These are phyloP conservation scores for Adansonia digitata DNA, from an alignment of 345 rosid genomes.

Conservation along the genomic window DNA sequence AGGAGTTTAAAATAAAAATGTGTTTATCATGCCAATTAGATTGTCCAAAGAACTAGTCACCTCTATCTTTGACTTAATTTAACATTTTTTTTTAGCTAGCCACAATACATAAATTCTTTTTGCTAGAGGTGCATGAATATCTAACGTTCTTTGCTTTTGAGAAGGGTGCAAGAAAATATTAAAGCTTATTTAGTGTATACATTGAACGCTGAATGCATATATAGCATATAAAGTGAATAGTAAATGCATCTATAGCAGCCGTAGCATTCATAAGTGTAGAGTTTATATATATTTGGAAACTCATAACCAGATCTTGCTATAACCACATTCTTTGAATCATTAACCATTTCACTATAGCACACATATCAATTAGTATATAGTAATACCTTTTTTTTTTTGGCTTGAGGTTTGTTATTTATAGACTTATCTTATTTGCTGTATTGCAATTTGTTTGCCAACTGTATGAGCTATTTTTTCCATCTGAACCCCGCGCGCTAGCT, in stretches of 20 bases:
- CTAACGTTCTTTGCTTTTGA: constrained; percentile 1
- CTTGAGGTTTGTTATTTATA: not conserved
- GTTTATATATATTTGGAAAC: not conserved
- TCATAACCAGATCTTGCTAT: not conserved
- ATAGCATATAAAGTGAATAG: not conserved
- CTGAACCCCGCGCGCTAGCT: not conserved
- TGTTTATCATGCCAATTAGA: not conserved
- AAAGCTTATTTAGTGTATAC: not conserved
- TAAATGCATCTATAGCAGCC: not conserved
- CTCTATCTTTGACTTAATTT: not conserved
- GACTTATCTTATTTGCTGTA: not conserved
- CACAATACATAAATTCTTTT: not conserved
- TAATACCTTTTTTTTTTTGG: not conserved
- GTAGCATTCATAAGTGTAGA: not conserved
- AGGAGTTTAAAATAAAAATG: not conserved
- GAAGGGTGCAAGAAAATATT: not conserved
- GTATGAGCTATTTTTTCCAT: not conserved
- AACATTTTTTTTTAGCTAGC: not conserved
- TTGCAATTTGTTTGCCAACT: not conserved
- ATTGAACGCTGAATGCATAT: not conserved
- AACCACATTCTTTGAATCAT: not conserved
- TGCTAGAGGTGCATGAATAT: not conserved
- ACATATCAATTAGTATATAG: not conserved
- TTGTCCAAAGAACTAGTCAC: not conserved
- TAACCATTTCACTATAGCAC: not conserved